Conservation (phyloP, 2,329 filamentous ascomycete species). For the Diaporthe sp. region DNA sequence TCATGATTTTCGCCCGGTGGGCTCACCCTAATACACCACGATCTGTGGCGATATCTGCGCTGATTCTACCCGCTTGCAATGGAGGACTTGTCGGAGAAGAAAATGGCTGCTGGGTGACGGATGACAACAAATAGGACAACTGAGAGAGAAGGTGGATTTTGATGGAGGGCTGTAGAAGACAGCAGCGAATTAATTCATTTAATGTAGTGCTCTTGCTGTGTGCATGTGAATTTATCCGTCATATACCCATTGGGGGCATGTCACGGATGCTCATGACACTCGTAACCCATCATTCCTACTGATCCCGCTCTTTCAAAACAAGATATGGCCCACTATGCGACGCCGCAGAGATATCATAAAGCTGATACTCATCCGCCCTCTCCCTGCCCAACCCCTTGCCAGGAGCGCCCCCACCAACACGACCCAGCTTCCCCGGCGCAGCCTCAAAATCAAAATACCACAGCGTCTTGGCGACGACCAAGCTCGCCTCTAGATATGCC, state of each 20-base stretch:
- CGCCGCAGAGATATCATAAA: slow-evolving; percentile 19
- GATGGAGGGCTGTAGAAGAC: no score
- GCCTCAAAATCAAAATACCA: slow-evolving; percentile 25
- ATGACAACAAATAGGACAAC: no score
- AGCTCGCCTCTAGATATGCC: slow-evolving; percentile 27
- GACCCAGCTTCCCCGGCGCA: background rate
- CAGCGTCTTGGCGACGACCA: slow-evolving; percentile 27
- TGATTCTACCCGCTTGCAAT: no score
- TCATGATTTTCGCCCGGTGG: no score
- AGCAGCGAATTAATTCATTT: no score
- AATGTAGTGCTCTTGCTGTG: background rate
- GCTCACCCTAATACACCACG: no score
- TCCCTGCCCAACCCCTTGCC: background rate
- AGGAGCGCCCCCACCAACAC: background rate
- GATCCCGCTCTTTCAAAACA: background rate
- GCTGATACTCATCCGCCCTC: slow-evolving; percentile 24
- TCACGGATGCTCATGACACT: background rate
- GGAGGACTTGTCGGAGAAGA: no score
- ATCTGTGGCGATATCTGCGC: no score
- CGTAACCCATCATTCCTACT: background rate
- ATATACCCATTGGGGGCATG: background rate
- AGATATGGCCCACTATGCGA: slow-evolving; percentile 23
- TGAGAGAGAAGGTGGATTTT: no score
- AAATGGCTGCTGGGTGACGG: no score
- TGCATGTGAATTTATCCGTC: background rate